phyloP scores from a whole-genome alignment of 805 yeast genomes.

The Yarrowia sp. region DNA sequence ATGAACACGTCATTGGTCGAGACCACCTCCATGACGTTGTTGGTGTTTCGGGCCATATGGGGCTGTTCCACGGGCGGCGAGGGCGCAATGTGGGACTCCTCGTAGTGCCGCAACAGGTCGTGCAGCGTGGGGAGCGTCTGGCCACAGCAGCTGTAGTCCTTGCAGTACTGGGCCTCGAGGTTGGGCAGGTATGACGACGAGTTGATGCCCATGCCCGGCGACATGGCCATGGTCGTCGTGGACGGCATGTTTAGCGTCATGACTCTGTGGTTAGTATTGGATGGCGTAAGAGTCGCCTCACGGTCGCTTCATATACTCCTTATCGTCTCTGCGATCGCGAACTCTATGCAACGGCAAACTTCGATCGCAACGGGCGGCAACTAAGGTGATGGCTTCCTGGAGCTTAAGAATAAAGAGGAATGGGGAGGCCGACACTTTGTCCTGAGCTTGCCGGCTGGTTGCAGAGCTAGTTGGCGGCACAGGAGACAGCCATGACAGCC shows the following conservation, averaged over 20 bases:
- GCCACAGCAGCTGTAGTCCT: constrained; percentile 97
- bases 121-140: constrained; percentile 89
- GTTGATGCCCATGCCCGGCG: constrained; percentile 56
- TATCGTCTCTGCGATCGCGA: constrained; percentile 18
- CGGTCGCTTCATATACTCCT: neutral
- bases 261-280: constrained; percentile 43
- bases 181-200: constrained; percentile 85
- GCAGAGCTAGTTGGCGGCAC: no score
- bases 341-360: constrained; percentile 32
- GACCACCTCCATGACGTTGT: constrained; percentile 72
- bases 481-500: no score
- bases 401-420: no score
- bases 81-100: constrained; percentile 81
- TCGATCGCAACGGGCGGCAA: constrained; percentile 28
- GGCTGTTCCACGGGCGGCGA: constrained; percentile 39
- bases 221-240: constrained; percentile 62
- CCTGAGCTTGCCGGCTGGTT: no score
- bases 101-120: constrained; percentile 91
- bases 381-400: neutral
- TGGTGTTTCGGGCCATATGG: constrained; percentile 42
- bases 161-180: constrained; percentile 93
- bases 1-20: constrained; percentile 92
- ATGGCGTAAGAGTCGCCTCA: neutral
- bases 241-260: constrained; percentile 48
- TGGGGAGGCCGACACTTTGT: no score